Conservation (phyloP, 2,329 filamentous ascomycete genomes). For the Fusarium humuli region DNA sequence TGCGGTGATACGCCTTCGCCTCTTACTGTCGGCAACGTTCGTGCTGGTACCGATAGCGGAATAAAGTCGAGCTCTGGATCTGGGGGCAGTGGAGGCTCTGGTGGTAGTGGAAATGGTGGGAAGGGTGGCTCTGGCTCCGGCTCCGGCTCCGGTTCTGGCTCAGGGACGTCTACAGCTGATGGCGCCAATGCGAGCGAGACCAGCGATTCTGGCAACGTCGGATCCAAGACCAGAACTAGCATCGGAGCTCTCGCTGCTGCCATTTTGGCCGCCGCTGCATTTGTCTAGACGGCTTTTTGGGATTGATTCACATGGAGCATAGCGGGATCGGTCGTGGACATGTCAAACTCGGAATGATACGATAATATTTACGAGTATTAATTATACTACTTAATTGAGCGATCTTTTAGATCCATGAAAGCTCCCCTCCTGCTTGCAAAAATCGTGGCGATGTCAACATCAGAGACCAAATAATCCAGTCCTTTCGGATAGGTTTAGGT, state of each 20-base stretch:
- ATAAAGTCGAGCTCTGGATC: conserved; percentile 26
- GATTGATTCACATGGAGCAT: neutral
- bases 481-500: neutral
- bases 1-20: conserved; percentile 26
- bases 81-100: conserved; percentile 12
- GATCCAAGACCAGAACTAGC: conserved; percentile 11
- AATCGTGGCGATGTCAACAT: rapidly evolving
- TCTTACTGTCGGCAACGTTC: conserved; percentile 28
- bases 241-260: conserved; percentile 24
- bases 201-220: conserved; percentile 15
- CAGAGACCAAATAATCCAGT: neutral
- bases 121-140: neutral
- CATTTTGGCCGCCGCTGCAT: conserved; percentile 8
- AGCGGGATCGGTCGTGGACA: neutral
- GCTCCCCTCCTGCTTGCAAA: neutral
- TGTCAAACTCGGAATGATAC: neutral
- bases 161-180: conserved; percentile 10
- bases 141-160: neutral
- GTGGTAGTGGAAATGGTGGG: neutral
- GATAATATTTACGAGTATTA: conserved; percentile 14
- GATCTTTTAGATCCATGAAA: neutral
- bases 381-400: conserved; percentile 5
- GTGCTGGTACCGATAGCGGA: conserved; percentile 24
- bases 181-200: conserved; percentile 20
- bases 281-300: neutral